Evolutionary conservation across 2,329 filamentous ascomycete species (phyloP), one percentile per base, ranked within the genome.

Genomic region (Tolypocladium guangdongense): DNA sequence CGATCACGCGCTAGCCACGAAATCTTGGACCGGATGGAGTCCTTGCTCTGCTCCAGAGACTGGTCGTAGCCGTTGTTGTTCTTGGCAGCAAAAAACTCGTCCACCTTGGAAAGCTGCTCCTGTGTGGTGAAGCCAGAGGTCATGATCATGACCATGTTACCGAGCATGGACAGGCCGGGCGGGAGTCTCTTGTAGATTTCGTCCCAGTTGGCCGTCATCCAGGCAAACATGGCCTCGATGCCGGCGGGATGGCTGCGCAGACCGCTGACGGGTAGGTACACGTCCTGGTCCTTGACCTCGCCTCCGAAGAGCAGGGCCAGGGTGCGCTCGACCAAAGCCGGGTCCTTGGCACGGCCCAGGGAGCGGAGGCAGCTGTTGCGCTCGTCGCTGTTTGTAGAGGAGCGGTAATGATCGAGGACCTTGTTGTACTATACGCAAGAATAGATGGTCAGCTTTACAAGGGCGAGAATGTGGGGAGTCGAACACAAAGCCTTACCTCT

Each of bases 211-310:
- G 84, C 78, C 66, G 84, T 87, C 75, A 95, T 78, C 88, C 89
- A 97, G 20, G 68, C 71, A 79, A 87, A 96, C 54, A 96, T 78
- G 8, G 87, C 87, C 54, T 87, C 76, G 53, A 95, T 87, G 60
- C 92, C 92, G 45, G 84, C 82, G 8, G 83, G 74, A 66, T 95
- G 89, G 52, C 81, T 81, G 55, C 91, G 83, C 32, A 97, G 80
- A 8, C 88, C 88, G 36, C 83, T 81, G 39, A 93, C 81, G 1
- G 92, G 91, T 66, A 96, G 83, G 73, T 96, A 96, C 59, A 96
- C 84, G 68, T 97, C 92, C 70, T 96, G 92, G 59, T 88, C 90
- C 76, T 95, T 95, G 71, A 96, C 87, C 60, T 95, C 86, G 57
- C 85, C 82, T 67, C 83, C 83, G 54, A 91, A 78, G 35, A 90